Conservation (phyloP, 2,329 filamentous ascomycete species). For the Dothideomycetes sp. region DNA sequence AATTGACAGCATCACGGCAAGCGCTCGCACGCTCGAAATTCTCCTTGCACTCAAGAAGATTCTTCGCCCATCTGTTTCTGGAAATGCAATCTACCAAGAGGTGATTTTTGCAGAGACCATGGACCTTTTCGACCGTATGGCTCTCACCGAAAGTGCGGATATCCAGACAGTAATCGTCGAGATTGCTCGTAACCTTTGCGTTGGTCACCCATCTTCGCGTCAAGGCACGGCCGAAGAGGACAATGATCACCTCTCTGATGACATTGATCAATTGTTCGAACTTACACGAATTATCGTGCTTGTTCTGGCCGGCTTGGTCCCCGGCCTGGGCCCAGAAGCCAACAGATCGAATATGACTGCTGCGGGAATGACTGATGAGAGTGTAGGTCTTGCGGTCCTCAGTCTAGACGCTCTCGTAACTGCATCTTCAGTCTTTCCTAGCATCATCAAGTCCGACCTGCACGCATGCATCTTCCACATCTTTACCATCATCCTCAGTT, state of each 20-base stretch:
- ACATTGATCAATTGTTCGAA: constrained; percentile 96
- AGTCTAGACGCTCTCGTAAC: constrained; percentile 84
- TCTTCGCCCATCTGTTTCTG: constrained; percentile 82
- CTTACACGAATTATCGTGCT: constrained; percentile 92
- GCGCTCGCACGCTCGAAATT: constrained; percentile 54
- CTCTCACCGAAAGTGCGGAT: constrained; percentile 78
- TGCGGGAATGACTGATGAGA: constrained; percentile 67
- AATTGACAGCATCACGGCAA: constrained; percentile 16
- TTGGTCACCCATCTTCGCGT: constrained; percentile 82
- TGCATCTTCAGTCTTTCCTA: constrained; percentile 88
- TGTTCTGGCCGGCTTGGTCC: constrained; percentile 76
- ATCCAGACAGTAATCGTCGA: constrained; percentile 90
- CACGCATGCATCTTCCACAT: constrained; percentile 96
- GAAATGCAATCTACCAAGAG: constrained; percentile 91
- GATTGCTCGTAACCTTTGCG: constrained; percentile 79
- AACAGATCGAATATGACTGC: constrained; percentile 21
- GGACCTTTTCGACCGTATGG: constrained; percentile 85
- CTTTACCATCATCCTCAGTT: constrained; percentile 84
- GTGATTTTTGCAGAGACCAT: constrained; percentile 95
- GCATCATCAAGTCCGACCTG: constrained; percentile 91
- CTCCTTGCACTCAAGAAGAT: constrained; percentile 90
- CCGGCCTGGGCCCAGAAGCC: constrained; percentile 51
- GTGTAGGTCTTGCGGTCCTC: constrained; percentile 65
- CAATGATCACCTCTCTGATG: constrained; percentile 77
- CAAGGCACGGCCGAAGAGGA: constrained; percentile 39